Evolutionary conservation across 495 filamentous ascomycete genomes (phyloP).

Genomic region (Aspergillus sclerotioniger): DNA sequence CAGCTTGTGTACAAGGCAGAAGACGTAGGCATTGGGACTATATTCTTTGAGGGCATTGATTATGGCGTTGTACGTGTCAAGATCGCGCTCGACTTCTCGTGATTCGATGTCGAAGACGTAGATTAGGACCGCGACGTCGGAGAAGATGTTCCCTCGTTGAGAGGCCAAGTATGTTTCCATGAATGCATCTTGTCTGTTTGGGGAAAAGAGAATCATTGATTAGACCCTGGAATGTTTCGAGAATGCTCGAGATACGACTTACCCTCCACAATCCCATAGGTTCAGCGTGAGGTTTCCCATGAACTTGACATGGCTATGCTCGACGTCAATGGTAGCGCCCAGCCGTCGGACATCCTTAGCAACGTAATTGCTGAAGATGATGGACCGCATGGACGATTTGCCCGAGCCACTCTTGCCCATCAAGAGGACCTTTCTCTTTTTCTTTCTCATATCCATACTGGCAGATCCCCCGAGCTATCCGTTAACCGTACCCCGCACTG

Average conservation of each 20-base stretch:
- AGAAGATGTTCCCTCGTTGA: constrained; percentile 94
- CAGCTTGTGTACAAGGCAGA: constrained; percentile 97
- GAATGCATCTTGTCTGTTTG: constrained; percentile 81
- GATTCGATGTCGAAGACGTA: constrained; percentile 99
- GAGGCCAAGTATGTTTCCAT: constrained; percentile 96
- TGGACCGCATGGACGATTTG: constrained; percentile 98
- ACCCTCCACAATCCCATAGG: constrained; percentile 97
- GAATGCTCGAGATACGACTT: constrained; percentile 21
- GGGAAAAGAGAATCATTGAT: background rate
- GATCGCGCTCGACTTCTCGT: constrained; percentile 85
- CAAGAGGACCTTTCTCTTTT: constrained; percentile 58
- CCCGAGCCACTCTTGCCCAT: constrained; percentile 97
- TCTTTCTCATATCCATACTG: constrained; percentile 48
- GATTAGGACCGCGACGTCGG: constrained; percentile 92
- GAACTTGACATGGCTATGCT: constrained; percentile 97
- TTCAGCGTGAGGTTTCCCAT: constrained; percentile 95
- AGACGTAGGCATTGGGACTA: constrained; percentile 79
- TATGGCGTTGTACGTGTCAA: constrained; percentile 83
- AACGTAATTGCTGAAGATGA: constrained; percentile 97
- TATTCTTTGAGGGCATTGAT: constrained; percentile 82
- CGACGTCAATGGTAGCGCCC: constrained; percentile 97
- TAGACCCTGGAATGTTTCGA: background rate
- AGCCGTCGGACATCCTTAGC: constrained; percentile 92
- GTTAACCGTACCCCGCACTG: constrained; percentile 20
- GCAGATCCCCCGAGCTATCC: background rate